phyloP scores from a whole-genome alignment of 108 stramenopile genomes.

The Epithemia pelagica region DNA sequence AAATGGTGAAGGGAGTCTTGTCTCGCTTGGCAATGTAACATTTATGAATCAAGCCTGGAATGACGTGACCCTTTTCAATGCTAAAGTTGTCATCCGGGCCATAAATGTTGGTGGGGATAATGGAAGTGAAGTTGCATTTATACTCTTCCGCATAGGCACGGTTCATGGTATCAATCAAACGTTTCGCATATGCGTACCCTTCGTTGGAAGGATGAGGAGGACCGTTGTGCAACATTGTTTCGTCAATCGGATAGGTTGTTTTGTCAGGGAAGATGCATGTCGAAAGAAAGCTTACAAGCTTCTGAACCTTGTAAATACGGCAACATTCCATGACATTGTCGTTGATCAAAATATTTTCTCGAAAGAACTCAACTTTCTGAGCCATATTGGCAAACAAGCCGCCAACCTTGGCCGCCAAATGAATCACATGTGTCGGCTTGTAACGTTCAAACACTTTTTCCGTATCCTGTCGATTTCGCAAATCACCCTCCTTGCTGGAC shows the following conservation, averaged over 20 bases:
- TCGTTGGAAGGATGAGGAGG: conserved; percentile 96
- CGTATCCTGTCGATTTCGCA: conserved; percentile 69
- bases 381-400: conserved; percentile 92
- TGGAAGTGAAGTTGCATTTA: conserved; percentile 94
- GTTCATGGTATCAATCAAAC: conserved; percentile 98
- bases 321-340: conserved; percentile 94
- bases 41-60: conserved; percentile 99
- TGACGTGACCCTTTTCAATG: conserved; percentile 95
- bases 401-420: conserved; percentile 97
- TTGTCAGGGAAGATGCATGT: conserved; percentile 99
- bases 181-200: conserved; percentile 98
- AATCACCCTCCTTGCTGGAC: conserved; percentile 78
- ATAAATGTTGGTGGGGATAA: conserved; percentile 98
- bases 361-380: conserved; percentile 97
- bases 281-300: conserved; percentile 94
- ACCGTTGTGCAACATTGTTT: conserved; percentile 98
- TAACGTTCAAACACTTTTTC: conserved; percentile 90
- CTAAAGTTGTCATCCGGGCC: conserved; percentile 95
- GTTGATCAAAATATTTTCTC: conserved; percentile 97
- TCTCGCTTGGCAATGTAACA: conserved; percentile 92
- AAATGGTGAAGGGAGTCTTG: conserved; percentile 87
- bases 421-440: conserved; percentile 96
- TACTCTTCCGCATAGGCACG: conserved; percentile 96
- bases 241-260: conserved; percentile 98
- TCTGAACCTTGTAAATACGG: conserved; percentile 91